Conservation (phyloP, 2,329 filamentous ascomycete species). For the Trichothecium roseum region DNA sequence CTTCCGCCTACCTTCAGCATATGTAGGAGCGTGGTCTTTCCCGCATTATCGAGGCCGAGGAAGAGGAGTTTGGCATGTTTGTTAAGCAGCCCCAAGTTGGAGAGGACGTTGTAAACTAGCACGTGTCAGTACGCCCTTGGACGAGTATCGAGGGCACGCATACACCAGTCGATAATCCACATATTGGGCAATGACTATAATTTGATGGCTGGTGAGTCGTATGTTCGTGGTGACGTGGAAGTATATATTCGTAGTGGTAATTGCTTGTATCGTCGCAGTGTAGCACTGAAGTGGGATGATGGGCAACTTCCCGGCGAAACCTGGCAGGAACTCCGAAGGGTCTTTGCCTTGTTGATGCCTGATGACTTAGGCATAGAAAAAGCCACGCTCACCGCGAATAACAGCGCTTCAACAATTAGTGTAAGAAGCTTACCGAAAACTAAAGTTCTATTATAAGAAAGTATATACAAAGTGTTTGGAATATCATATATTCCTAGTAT, state of each 20-base stretch:
- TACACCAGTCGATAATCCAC: slow-evolving; percentile 98
- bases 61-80: slow-evolving; percentile 95
- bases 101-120: slow-evolving; percentile 76
- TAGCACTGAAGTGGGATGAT: background rate
- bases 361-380: slow-evolving; percentile 4
- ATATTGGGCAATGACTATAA: slow-evolving; percentile 37
- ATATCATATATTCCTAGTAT: too few relatives aligned
- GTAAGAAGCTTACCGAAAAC: too few relatives aligned
- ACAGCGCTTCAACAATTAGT: too few relatives aligned
- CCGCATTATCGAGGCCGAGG: slow-evolving; percentile 86
- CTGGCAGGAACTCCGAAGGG: background rate
- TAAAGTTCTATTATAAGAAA: too few relatives aligned
- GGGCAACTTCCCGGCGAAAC: slow-evolving; percentile 1
- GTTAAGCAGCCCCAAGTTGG: slow-evolving; percentile 79
- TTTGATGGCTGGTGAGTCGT: slow-evolving; percentile 5
- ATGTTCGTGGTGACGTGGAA: background rate
- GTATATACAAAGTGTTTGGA: too few relatives aligned
- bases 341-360: slow-evolving; percentile 1
- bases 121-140: slow-evolving; percentile 19
- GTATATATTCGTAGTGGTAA: background rate
- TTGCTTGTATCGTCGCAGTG: background rate
- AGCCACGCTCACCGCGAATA: background rate
- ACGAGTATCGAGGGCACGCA: slow-evolving; percentile 20
- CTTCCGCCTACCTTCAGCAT: slow-evolving; percentile 75
- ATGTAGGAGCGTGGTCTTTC: slow-evolving; percentile 87